Evolutionary conservation across 1,139 yeast species (phyloP), one percentile per base, ranked within the genome.

Genomic region (Zhuliangozyma blackwelliae): DNA sequence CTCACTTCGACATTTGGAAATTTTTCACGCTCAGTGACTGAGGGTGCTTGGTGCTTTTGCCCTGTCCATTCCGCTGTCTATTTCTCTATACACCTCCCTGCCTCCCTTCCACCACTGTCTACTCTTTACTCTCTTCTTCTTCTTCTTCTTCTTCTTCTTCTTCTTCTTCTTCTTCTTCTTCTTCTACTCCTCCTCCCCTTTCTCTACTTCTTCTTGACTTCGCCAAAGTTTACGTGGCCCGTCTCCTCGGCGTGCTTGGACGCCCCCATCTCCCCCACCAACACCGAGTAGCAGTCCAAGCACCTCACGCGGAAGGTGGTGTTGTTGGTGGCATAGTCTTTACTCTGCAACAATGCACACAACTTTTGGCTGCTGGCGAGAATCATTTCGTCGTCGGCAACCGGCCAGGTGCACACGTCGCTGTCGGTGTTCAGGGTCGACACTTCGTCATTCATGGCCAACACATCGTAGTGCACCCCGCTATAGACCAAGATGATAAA

Each of bases 401-500:
- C 33, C 2, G 34, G 21, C 54, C 57, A 79, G 5, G 69, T 63
- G 1, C 75, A 61, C 25, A 51, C 45, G 45, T 77, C 83, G 29
- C 48, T 51, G 32, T 50, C 54, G 2, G 34, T 19, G 6, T 54
- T 57, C 2, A 44, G 34, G 3, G 40, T 51, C 44, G 64, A 46
- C 44, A 57, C 47, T 34, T 41, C 50, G 33, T 57, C 51, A 19
- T 72, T 65, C 31, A 70, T 51, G 9, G 72, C 78, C 9, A 82
- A 60, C 1, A 84, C 66, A 54, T 85, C 95, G 53, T 84, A 86
- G 57, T 86, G 95, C 34, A 85, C 75, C 1, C 95, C 95, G 31
- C 78, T 75, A 50, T 84, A 85, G 9, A 81, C 63, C 31, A 85
- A 63, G 11, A 76, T 60, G 12, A 82, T 71, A 49, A 74, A 82